Conservation (phyloP, 345 rosid species). For the Psidium guajava region DNA sequence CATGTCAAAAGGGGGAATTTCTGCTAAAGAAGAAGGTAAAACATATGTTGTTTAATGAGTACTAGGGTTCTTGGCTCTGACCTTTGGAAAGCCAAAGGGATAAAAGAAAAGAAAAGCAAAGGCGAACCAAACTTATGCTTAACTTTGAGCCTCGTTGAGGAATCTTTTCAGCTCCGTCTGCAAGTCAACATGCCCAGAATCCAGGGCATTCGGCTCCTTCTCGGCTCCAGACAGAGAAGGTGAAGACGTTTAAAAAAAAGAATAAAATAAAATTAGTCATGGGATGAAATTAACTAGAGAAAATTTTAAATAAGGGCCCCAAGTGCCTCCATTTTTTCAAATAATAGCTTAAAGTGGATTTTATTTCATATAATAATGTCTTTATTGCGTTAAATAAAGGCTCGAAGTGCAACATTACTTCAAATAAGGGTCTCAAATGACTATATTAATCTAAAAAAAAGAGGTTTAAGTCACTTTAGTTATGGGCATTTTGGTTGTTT, state of each 20-base stretch:
- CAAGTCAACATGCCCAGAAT: conserved; percentile 53
- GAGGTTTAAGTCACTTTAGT: no score
- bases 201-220: conserved; percentile 2
- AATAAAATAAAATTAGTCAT: not conserved
- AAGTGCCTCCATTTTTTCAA: no score
- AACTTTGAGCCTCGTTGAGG: conserved; percentile 46
- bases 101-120: conserved; percentile 4
- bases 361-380: no score
- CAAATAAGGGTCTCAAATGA: no score
- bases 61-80: conserved; percentile 20
- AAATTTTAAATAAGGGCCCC: no score
- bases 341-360: no score
- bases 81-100: conserved; percentile 43
- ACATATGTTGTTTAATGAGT: not conserved
- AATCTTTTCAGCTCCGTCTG: conserved; percentile 26
- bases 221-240: not conserved
- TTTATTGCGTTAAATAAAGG: no score
- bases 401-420: no score
- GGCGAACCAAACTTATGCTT: not conserved
- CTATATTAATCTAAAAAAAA: no score
- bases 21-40: not conserved
- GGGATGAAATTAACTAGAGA: not conserved
- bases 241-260: not conserved
- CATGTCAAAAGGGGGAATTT: conserved; percentile 23
- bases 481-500: no score